Conservation (phyloP, 768 basidiomycete genomes). For the Tylopilus subfusipes region DNA sequence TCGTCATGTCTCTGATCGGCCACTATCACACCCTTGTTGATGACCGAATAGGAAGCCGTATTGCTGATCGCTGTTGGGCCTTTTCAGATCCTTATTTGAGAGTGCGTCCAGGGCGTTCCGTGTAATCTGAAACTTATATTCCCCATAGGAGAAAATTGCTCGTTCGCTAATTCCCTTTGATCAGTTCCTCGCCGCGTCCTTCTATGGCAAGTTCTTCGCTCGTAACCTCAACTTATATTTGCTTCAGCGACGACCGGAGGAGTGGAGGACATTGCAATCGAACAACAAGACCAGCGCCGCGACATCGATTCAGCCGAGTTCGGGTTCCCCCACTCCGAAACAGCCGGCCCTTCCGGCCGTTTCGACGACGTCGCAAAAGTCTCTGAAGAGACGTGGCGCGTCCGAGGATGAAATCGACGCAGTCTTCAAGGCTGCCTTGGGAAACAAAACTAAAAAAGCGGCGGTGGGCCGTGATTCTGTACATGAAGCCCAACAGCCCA, state of each 20-base stretch:
- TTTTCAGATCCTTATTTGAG: conserved; percentile 91
- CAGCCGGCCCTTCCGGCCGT: not conserved
- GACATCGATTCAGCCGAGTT: conserved; percentile 18
- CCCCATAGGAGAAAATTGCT: conserved; percentile 82
- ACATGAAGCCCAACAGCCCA: conserved; percentile 10
- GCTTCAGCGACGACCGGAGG: conserved; percentile 72
- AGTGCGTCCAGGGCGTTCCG: conserved; percentile 38
- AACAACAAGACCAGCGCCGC: conserved; percentile 26
- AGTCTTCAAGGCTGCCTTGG: conserved; percentile 57
- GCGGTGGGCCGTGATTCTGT: conserved; percentile 34
- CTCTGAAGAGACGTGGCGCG: conserved; percentile 43
- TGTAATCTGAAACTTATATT: conserved; percentile 5
- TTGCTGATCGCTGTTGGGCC: conserved; percentile 89
- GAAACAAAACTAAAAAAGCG: conserved; percentile 57
- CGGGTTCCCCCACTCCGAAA: conserved; percentile 1
- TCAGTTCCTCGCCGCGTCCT: conserved; percentile 66
- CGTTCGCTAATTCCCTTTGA: conserved; percentile 72
- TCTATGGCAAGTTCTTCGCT: conserved; percentile 85
- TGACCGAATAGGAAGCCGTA: conserved; percentile 85
- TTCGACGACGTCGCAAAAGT: conserved; percentile 26
- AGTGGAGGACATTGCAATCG: conserved; percentile 78
- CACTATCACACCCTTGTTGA: conserved; percentile 79
- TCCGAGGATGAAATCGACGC: conserved; percentile 71
- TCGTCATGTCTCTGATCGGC: conserved; percentile 74
- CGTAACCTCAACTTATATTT: conserved; percentile 75